Evolutionary conservation across 495 filamentous ascomycete genomes (phyloP).

Genomic region (Hypoxylon trugodes): DNA sequence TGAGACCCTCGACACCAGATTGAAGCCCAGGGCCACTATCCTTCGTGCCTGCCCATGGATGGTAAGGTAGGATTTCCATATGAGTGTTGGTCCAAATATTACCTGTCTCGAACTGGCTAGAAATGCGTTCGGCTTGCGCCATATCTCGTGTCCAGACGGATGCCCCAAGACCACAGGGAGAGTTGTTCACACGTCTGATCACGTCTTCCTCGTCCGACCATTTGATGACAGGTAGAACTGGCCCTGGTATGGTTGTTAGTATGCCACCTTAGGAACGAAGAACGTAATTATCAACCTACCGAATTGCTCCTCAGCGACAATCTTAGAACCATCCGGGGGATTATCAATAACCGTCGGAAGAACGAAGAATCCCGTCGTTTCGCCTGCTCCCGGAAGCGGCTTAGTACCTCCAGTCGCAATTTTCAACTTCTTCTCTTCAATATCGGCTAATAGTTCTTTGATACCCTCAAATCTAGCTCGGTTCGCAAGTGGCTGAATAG

Average conservation of each 20-base stretch:
- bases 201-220: constrained; percentile 63
- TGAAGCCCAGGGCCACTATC: background rate
- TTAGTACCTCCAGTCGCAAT: constrained; percentile 54
- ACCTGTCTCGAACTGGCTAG: constrained; percentile 54
- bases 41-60: background rate
- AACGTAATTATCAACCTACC: constrained; percentile 42
- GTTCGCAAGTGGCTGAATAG: constrained; percentile 63
- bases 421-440: constrained; percentile 49
- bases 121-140: constrained; percentile 53
- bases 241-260: constrained; percentile 39
- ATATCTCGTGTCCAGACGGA: constrained; percentile 60
- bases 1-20: background rate
- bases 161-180: constrained; percentile 57
- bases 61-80: background rate
- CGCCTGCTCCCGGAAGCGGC: constrained; percentile 29
- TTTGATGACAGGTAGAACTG: constrained; percentile 57
- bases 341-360: constrained; percentile 67
- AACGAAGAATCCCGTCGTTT: constrained; percentile 56
- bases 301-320: constrained; percentile 59
- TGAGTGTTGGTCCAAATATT: background rate
- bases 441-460: constrained; percentile 55
- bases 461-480: constrained; percentile 54
- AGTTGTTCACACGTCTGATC: constrained; percentile 59
- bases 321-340: constrained; percentile 60
- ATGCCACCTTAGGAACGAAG: background rate